Evolutionary conservation across 352 stramenopile species (phyloP), one percentile per base, ranked within the genome.

Genomic region (Albugo candida): DNA sequence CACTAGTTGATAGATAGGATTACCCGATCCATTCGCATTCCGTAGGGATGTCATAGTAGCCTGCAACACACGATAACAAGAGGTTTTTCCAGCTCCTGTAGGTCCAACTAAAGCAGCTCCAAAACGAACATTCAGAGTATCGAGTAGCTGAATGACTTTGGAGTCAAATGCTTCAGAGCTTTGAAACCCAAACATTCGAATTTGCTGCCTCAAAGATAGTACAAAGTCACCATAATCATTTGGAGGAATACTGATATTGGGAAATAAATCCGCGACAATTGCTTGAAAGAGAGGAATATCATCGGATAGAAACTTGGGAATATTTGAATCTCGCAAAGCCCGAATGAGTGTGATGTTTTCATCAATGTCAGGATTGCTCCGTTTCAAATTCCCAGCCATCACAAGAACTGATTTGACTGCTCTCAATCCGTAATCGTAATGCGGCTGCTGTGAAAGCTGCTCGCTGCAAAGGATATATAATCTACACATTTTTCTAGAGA

Each of bases 401-500:
- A 94, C 88, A 3, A 97, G 53, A 48, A 96, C 88, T 0, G 77
- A 79, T 56, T 96, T 97, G 5, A 97, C 64, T 17, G 88, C 88
- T 17, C 88, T 65, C 37, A 97, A 52, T 6, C 88, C 89, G 53
- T 96, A 97, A 61, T 97, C 88, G 53, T 97, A 97, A 58, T 97
- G 89, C 16, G 88, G 77, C 55, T 96, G 86, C 41, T 79, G 94
- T 6, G 85, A 97, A 13, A 98, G 75, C 55, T 97, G 79, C 45
- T 97, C 81, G 13, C 78, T 87, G 40, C 85, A 96, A 16, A 98
- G 61, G 35, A 92, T 89, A 67, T 78, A 97, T 70, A 63, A 95
- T 61, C 61, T 94, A 80, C 94, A 95, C 58, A 97, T 95, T 54
- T 98, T 98, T 14, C 92, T 78, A 12, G 92, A 94, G 13, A 98